These are phyloP conservation scores for Xylogone sp. DNA, from an alignment of 2,329 filamentous ascomycete genomes.

Conservation along the genomic window DNA sequence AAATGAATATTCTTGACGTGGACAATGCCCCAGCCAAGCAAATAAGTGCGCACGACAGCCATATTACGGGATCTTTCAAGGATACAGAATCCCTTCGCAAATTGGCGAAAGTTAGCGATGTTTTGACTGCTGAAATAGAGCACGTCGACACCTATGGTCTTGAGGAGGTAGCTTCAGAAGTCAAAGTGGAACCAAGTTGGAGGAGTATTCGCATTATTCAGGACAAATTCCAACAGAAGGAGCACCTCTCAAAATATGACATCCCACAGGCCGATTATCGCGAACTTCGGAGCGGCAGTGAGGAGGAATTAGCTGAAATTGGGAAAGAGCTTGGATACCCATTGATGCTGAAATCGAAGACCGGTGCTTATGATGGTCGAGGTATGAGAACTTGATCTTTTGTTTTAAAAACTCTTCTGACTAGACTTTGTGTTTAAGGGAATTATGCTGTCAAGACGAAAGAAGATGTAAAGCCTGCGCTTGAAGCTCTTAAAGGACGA, in stretches of 20 bases:
- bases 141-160: slow-evolving; percentile 89
- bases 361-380: slow-evolving; percentile 88
- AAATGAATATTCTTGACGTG: slow-evolving; percentile 76
- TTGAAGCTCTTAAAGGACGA: slow-evolving; percentile 64
- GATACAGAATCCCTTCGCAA: slow-evolving; percentile 73
- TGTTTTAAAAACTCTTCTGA: background rate
- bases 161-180: slow-evolving; percentile 70
- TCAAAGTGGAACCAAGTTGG: slow-evolving; percentile 77
- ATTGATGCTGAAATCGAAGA: slow-evolving; percentile 88
- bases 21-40: slow-evolving; percentile 79
- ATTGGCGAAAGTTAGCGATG: slow-evolving; percentile 72
- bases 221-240: slow-evolving; percentile 90
- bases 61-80: slow-evolving; percentile 86
- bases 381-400: slow-evolving; percentile 42
- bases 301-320: slow-evolving; percentile 56
- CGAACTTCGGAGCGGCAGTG: slow-evolving; percentile 51
- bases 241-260: slow-evolving; percentile 63
- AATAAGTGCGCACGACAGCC: slow-evolving; percentile 68
- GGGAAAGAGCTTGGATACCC: slow-evolving; percentile 70
- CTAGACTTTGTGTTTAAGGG: slow-evolving; percentile 34
- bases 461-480: slow-evolving; percentile 60
- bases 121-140: slow-evolving; percentile 92
- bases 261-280: slow-evolving; percentile 68
- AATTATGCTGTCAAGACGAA: slow-evolving; percentile 62
- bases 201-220: slow-evolving; percentile 84